A percentile compares a stretch with the other conserved stretches of the same genome.
Evolutionary conservation across 73 alveolate genomes (phyloP).

Genomic region (Tetrahymena elliotti): DNA sequence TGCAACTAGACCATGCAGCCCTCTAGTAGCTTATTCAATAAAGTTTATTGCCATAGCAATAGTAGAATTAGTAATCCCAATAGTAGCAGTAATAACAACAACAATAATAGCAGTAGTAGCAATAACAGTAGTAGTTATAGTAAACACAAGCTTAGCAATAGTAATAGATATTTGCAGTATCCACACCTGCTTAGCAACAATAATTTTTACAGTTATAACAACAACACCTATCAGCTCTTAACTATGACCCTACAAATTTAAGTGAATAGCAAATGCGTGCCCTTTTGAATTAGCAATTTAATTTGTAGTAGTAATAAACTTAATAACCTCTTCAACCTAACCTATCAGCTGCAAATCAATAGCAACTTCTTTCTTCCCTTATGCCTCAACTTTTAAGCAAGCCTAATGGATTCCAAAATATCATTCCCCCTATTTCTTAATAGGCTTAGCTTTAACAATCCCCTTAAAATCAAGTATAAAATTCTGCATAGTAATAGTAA

Average conservation of each 20-base stretch:
- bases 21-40: background rate
- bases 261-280: background rate
- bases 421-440: background rate
- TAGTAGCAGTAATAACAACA: background rate
- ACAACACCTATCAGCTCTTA: background rate
- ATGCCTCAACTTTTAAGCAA: background rate
- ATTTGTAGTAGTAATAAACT: background rate
- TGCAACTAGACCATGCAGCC: background rate
- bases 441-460: background rate
- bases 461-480: background rate
- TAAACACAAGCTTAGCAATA: background rate
- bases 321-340: background rate
- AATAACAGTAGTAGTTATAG: background rate
- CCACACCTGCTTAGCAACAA: background rate
- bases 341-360: background rate
- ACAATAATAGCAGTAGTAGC: background rate
- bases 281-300: background rate
- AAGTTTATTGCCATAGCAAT: background rate
- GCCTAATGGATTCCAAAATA: background rate
- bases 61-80: background rate
- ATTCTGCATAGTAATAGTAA: background rate
- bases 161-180: too few species aligned
- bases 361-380: background rate
- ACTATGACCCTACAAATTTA: background rate
- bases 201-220: background rate